phyloP scores from a whole-genome alignment of 2,329 filamentous ascomycete species.

The Diatrype stigma region DNA sequence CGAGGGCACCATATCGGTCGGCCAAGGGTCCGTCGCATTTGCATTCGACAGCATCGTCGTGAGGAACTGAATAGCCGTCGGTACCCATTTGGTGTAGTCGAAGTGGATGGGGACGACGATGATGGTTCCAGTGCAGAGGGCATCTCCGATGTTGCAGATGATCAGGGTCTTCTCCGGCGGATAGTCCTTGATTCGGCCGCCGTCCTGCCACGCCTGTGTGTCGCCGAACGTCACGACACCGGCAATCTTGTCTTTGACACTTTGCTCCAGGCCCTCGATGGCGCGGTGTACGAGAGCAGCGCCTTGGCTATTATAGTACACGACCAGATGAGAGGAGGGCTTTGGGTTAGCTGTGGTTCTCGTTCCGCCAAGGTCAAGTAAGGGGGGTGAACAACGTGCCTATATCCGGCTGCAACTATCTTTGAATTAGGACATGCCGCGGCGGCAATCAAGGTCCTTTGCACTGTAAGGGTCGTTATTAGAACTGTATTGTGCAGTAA shows the following conservation, averaged over 20 bases:
- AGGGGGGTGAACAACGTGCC: constrained; percentile 10
- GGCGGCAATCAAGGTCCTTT: constrained; percentile 19
- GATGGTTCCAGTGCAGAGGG: constrained; percentile 33
- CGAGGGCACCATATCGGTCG: constrained; percentile 12
- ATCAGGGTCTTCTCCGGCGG: constrained; percentile 32
- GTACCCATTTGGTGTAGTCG: constrained; percentile 31
- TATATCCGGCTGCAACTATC: constrained; percentile 23
- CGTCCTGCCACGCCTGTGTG: constrained; percentile 31
- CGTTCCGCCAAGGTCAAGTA: not conserved
- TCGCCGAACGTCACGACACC: constrained; percentile 35
- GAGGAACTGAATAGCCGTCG: constrained; percentile 28
- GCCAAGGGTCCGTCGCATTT: constrained; percentile 16
- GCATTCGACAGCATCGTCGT: constrained; percentile 14
- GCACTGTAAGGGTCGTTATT: constrained; percentile 8
- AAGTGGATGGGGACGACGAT: constrained; percentile 32
- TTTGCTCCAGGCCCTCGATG: constrained; percentile 24
- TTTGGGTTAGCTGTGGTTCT: not conserved
- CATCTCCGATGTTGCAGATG: constrained; percentile 37
- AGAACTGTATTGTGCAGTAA: not conserved
- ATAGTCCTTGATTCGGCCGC: constrained; percentile 31
- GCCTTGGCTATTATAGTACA: constrained; percentile 27
- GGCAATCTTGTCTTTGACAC: constrained; percentile 25
- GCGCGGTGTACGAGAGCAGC: constrained; percentile 36
- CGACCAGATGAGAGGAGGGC: not conserved
- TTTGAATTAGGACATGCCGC: constrained; percentile 22